Evolutionary conservation across 225 moss, liverwort and hornwort species (phyloP), one percentile per base, ranked within the genome.

Genomic region (Marchantia polymorpha): DNA sequence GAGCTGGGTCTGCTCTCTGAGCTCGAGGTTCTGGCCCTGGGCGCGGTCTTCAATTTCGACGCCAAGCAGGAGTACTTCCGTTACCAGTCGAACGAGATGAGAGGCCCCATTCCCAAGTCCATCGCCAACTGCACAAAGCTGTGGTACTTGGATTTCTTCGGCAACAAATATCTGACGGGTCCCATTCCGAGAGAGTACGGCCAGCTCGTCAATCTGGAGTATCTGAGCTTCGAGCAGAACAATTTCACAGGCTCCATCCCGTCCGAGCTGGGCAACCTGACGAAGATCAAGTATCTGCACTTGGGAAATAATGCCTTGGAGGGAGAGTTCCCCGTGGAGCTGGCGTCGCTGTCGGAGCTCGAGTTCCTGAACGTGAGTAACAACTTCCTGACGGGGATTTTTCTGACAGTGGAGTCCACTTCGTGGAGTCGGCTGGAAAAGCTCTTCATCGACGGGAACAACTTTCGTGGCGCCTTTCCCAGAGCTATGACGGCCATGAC

Each of bases 101-200:
- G 0, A 4, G 67, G 67, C 11, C 67, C 10, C 67, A 29, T 67
- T 23, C 67, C 67, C 30, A 31, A 14, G 29, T 67, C 67, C n/a
- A 29, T 67, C 29, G 25, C 27, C 13, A 67, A 67, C 30, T 67
- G 67, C 30, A 67, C 67, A 13, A 67, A 67, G 31, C 15, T 67
- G 67, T 15, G 67, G 30, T 67, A 67, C 67, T 67, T 67, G 67
- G 67, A 67, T 15, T 67, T 67, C 12, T 80, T 88, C 50, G 70
- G 83, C 0, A 71, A 78, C 61, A 90, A 90, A 67, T 76, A 84
- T 52, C 86, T 92, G 69, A 29, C 10, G 9, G 85, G 82, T 52
- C 1, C 30, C 8, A 25, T 86, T 27, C 85, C 85, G 0, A 26
- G 52, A 13, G 82, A 82, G 76, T 81, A 82, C 15, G 82, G 63